Evolutionary conservation across 2,329 filamentous ascomycete genomes (phyloP), one percentile per base, ranked within the genome.

Genomic region (Teratosphaeria gauchensis): DNA sequence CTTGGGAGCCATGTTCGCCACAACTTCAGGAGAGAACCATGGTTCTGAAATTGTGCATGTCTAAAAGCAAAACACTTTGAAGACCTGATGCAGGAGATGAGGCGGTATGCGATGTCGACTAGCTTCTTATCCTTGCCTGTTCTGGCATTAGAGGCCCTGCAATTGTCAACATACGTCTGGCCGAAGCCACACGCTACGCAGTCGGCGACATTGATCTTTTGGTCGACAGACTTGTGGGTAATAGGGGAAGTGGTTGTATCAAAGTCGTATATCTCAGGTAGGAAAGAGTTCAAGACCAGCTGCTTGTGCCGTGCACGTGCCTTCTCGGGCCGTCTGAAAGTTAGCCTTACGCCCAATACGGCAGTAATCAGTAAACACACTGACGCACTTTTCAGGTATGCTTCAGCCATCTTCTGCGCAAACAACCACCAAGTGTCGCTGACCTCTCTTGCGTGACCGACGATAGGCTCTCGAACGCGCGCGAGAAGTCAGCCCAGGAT

Each of bases 1-100:
- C 72, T 75, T 78, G 59, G 76, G 76, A 67, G 76, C 76, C 77
- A 79, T 79, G 61, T 56, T 54, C 59, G n/a, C 42, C 16, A 11
- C 19, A 19, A 19, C 57, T 30, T 56, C 12, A 19, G 9, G 54
- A 4, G 46, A 54, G 35, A 58, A 62, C 61, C 62, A 59, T 59
- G 56, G 53, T 58, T 73, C n/a, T 48, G 16, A 48, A 28, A 28
- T 14, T n/a, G 14, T 42, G 35, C 35, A 14, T 42, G 35, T 42
- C 14, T 42, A 42, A 12, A 3, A 4, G 14, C 35, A 14, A 16
- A 73, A 74, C 68, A 14, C 35, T 42, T 16, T 16, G 35, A 42
- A 16, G 14, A 42, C n/a, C 35, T 16, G 35, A 42, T 12, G 35
- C 12, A 16, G n/a, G n/a, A 16, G 11, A 16, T n/a, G 9, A 16